Base-by-base conservation (phyloP, 108 stramenopile species). In the Cyclotella atomus region DNA sequence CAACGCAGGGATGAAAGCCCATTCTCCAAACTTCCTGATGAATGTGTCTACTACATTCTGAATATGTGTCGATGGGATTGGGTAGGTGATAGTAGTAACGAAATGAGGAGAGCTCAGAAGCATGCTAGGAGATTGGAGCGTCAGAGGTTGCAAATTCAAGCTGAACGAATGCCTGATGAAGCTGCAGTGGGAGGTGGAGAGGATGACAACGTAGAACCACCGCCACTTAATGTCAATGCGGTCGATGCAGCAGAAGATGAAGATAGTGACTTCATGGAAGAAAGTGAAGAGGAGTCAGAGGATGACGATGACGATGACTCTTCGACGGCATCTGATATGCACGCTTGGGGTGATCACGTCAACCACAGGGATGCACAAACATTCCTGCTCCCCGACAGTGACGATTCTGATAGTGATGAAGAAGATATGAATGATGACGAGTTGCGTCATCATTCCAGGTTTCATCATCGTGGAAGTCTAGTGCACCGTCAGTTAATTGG, bases 41-140 rank as follows among this genome's bases (percentile, higher is more conserved):
- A 92, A 55, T 88, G 89, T 61, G 80, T 95, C 45, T 92, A 82
- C 64, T 95, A 91, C 74, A 95, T 95, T 71, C 67, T 95, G 45
- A 95, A 95, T 77, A 93, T 95, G 92, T 89, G 88, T 67, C 80
- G 84, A 6, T 95, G 90, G 91, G 91, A 93, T 61, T 95, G 94
- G 94, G 83, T 90, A 55, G 73, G 84, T 43, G 94, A 95, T 68
- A 77, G 68, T 6, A 41, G 61, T 16, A 46, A 57, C 4, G 76
- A 70, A 8, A 85, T 95, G 84, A 70, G 75, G 49, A 75, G 73
- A 36, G 60, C 53, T 12, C 77, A 80, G 71, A 78, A 71, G 74
- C 46, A 68, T 16, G 20, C n/a, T 16, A 68, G 67, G 54, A 70
- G 74, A 41, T 56, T 41, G 70, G 76, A 77, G 33, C 81, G 77